Base-by-base conservation (phyloP, 2,329 filamentous ascomycete genomes). In the Sporothrix schenckii region DNA sequence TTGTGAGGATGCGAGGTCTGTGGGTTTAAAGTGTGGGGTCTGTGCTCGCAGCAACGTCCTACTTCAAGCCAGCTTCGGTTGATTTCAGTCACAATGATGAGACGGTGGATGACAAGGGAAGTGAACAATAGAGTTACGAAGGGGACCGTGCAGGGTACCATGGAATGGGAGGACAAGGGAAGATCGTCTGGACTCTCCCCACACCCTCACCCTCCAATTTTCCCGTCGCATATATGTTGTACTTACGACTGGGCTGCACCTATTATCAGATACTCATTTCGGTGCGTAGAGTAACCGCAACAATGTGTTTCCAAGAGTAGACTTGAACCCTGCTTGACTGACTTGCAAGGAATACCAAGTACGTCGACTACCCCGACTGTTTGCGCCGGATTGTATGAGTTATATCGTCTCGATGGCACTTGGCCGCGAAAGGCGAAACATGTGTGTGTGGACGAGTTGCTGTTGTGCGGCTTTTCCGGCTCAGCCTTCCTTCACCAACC, bases 1-100 rank as follows among this genome's bases (percentile, higher is more conserved):
- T 60, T 60, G 56, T 30, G 56, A 39, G 54, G 30, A 58, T 63
- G 58, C 21, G 58, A 63, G 61, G 61, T 39, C 61, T 66, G 61
- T 52, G 61, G 60, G 60, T 47, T 63, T 9, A 19, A 47, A 9
- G 56, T 34, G 9, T 6, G 21, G 47, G 60, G 60, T 44, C 60
- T 65, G 60, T 65, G 60, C 60, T 65, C 44, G 24, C 60, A 34
- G 60, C 60, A 21, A 34, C 60, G 41, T 65, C 44, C 13, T 49
- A 24, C 24, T 50, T 30, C 24, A 11, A 56, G 27, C 7, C 27
- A 16, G 4, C 52, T 54, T 54, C 16, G 9, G 34, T 34, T 39
- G 14, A 19, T 30, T n/a, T n/a, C 30, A 60, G n/a, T 16, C 13
- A 21, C 56, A 61, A 61, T 1, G 56, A 61, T n/a, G 53, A 16